Evolutionary conservation across 164 flowering plant species (phyloP), one percentile per base, ranked within the genome.

Genomic region (Berberis vulgaris): DNA sequence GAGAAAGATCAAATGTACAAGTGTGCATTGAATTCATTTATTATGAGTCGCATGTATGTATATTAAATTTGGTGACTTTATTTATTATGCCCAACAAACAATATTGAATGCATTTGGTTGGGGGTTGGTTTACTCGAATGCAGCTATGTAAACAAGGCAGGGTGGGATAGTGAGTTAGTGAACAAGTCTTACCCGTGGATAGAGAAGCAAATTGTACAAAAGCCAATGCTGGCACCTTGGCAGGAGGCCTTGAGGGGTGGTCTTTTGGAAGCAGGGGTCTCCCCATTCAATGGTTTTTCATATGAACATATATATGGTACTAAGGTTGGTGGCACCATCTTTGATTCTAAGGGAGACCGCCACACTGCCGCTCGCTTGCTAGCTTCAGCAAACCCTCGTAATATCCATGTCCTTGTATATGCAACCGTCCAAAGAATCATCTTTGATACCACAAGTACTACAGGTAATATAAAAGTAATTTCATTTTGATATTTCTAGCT

Each of bases 361-460:
- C 91, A 83, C 82, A 87, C 91, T 5, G 83, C 97, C 1, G 99
- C 96, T 0, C 96, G 91, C 62, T 85, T 94, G 1, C 84, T 94
- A 2, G 74, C 82, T 10, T 69, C 82, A 1, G 96, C 76, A 0
- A 77, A 86, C 66, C 80, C 86, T 5, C 44, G 67, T 0, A 89
- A 82, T 9, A 76, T 91, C 7, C 68, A 58, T 12, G 97, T 94
- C 73, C 59, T 86, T 59, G 49, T 91, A 11, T 77, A 83, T 64
- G 99, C 97, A 6, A 84, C 78, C 0, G 97, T 87, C 54, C 89
- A 86, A 26, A 86, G 75, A 50, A 71, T 94, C 45, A 39, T 79
- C 6, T 89, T 91, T n/a, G 79, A 85, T 63, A 83, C 78, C 45
- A 62, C 73, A 70, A 94, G 96, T 92, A 74, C 26, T 26, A 46